Conservation (phyloP, 2,329 filamentous ascomycete genomes). For the Elsinoe fawcettii region DNA sequence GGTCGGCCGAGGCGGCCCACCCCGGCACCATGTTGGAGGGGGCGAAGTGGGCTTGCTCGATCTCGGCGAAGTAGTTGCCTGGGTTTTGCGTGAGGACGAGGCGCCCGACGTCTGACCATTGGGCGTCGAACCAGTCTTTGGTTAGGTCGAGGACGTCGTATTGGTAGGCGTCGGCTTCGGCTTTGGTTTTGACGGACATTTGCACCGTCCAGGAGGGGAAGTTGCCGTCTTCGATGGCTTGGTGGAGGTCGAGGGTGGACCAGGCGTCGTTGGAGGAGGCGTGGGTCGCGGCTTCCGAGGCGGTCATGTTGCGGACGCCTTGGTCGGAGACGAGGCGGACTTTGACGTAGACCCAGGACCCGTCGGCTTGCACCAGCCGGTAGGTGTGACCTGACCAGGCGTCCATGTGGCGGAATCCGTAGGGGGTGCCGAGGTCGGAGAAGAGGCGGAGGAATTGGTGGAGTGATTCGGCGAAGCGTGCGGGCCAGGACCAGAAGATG, state of each 20-base stretch:
- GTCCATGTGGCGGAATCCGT: constrained; percentile 40
- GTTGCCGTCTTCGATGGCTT: constrained; percentile 40
- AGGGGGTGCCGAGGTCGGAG: constrained; percentile 40
- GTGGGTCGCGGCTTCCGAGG: constrained; percentile 30
- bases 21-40: constrained; percentile 59
- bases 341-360: constrained; percentile 44
- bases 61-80: constrained; percentile 61
- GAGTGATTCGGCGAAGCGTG: constrained; percentile 36
- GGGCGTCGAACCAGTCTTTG: constrained; percentile 46
- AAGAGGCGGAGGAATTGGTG: constrained; percentile 48
- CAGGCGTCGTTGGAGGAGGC: constrained; percentile 33
- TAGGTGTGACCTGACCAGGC: constrained; percentile 44
- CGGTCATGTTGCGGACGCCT: constrained; percentile 40
- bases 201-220: constrained; percentile 46
- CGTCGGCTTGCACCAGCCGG: constrained; percentile 32
- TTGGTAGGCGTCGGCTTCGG: constrained; percentile 42
- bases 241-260: constrained; percentile 33
- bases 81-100: constrained; percentile 26
- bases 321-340: constrained; percentile 44
- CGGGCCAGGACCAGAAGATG: constrained; percentile 27
- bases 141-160: constrained; percentile 52
- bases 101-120: constrained; percentile 34
- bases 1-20: constrained; percentile 53
- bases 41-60: constrained; percentile 61
- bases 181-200: constrained; percentile 48